Base-by-base conservation (phyloP, 345 rosid genomes). In the Cardamine occulta region DNA sequence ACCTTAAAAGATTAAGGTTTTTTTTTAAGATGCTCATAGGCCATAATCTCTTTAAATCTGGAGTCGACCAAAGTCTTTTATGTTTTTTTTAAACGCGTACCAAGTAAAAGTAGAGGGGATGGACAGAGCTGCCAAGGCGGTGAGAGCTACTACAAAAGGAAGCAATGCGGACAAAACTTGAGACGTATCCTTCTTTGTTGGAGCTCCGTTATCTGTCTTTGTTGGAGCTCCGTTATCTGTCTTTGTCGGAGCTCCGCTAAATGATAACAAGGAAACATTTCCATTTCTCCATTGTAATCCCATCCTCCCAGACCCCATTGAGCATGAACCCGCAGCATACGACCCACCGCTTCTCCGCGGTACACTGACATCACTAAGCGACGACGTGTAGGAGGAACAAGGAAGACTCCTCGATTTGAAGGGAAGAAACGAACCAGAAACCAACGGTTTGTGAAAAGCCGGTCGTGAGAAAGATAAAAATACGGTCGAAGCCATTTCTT, bases 21-120 rank as follows among this genome's bases (percentile, higher is more conserved):
- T 31, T 31, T 31, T 5, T 31, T 0, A 7, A 31, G 34, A 31
- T 31, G 34, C 34, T 31, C 8, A 31, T 31, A 31, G 34, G 8
- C 34, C 34, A 34, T 34, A 34, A 34, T 34, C 37, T 34, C 34
- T 31, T 31, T 5, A 7, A 34, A 34, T 34, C 9, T 34, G 2
- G 9, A 34, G 8, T 34, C 10, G 37, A 34, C 37, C 37, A 9
- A 34, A 34, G 37, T 34, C 45, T 40, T 12, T 15, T 40, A 40
- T 11, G n/a, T 19, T 19, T 40, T 1, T 40, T 12, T 12, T 12
- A 12, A 40, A 40, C 58, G 55, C 82, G n/a, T 42, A 91, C 98
- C 98, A 94, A 18, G 95, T 88, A 79, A 94, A 94, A 79, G 91
- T 85, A 15, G 91, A 64, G 2, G 96, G 98, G 59, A 82, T 86